phyloP scores from a whole-genome alignment of 2,329 filamentous ascomycete genomes.

The Aureobasidium sp. region DNA sequence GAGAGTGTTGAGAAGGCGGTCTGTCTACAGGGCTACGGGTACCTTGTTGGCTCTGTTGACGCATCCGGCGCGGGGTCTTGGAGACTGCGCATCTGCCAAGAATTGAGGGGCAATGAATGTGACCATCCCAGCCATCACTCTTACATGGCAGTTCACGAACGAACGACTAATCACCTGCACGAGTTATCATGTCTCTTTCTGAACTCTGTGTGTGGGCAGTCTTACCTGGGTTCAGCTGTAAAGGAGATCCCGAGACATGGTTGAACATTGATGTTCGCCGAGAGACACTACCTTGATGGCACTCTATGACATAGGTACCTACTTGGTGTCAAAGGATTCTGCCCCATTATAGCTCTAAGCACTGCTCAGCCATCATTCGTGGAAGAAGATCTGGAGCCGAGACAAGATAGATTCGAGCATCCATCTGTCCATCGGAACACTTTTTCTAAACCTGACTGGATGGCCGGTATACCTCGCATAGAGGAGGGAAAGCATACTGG shows the following conservation, averaged over 20 bases:
- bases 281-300: too few relatives aligned
- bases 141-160: neutral
- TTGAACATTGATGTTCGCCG: too few relatives aligned
- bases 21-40: neutral
- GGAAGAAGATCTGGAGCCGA: too few relatives aligned
- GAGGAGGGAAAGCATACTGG: neutral
- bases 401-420: neutral
- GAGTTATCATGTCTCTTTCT: neutral
- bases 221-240: too few relatives aligned
- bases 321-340: neutral
- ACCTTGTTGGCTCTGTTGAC: neutral
- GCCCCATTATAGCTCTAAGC: neutral
- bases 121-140: neutral
- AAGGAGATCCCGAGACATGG: too few relatives aligned
- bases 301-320: neutral
- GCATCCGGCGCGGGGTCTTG: neutral
- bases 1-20: neutral
- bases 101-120: neutral
- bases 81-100: neutral
- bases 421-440: neutral
- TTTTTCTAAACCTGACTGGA: neutral
- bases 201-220: neutral
- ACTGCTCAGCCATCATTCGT: too few relatives aligned
- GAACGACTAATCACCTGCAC: neutral
- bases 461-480: too few relatives aligned